Percentiles rank a stretch among this genome's conserved stretches.
Conservation (phyloP, 371 early-diverging fungal genomes). For the Zancudomyces culisetae region DNA sequence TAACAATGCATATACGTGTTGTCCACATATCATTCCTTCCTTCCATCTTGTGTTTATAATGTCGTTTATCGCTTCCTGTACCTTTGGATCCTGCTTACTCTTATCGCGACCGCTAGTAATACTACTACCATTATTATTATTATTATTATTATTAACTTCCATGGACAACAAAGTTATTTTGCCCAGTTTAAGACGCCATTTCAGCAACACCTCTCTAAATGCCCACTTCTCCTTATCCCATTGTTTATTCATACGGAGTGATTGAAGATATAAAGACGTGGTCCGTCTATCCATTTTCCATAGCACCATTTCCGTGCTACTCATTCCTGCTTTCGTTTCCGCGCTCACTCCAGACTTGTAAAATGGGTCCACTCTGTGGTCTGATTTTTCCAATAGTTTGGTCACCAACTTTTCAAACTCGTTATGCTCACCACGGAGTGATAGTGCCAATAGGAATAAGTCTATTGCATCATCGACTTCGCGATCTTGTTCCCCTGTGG, state of each 20-base stretch:
- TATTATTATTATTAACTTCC: too few relatives aligned
- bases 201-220: not conserved
- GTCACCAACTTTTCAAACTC: too few relatives aligned
- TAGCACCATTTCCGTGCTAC: not conserved
- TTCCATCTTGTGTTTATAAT: not conserved
- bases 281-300: not conserved
- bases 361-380: not conserved
- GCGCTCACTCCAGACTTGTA: not conserved
- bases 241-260: not conserved
- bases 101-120: not conserved
- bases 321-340: not conserved
- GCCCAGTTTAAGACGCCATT: not conserved
- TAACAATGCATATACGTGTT: not conserved
- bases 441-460: not conserved
- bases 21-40: not conserved
- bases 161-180: too few relatives aligned
- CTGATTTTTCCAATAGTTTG: too few relatives aligned
- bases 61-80: too few relatives aligned
- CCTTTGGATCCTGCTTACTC: not conserved
- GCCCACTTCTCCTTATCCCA: conserved; percentile 3
- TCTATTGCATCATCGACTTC: not conserved
- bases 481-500: not conserved
- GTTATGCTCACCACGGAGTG: not conserved
- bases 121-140: not conserved
- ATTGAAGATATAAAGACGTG: not conserved